A percentile compares a stretch with the other conserved stretches of the same genome.
phyloP scores from a whole-genome alignment of 768 basidiomycete genomes.

The Megacollybia marginata region DNA sequence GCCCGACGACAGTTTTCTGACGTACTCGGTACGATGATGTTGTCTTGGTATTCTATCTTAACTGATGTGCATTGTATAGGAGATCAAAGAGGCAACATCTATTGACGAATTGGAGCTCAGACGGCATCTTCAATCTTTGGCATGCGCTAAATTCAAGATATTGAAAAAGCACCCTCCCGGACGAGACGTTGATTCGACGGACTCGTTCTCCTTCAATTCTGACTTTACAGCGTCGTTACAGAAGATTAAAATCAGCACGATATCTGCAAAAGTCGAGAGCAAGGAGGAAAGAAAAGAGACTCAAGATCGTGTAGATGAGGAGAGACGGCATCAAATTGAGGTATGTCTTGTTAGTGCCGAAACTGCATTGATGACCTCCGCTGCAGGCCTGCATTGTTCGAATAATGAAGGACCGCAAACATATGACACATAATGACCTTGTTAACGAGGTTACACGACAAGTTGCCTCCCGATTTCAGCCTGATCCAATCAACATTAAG shows the following conservation, averaged over 20 bases:
- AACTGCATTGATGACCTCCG: slow-evolving; percentile 1
- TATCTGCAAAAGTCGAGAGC: slow-evolving; percentile 83
- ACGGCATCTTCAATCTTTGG: slow-evolving; percentile 92
- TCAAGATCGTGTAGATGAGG: slow-evolving; percentile 83
- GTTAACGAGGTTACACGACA: slow-evolving; percentile 89
- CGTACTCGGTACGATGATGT: slow-evolving; percentile 55
- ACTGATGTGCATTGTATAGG: slow-evolving; percentile 42
- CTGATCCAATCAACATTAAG: slow-evolving; percentile 84
- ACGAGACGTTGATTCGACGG: slow-evolving; percentile 67
- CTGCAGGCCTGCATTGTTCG: slow-evolving; percentile 93
- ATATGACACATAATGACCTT: slow-evolving; percentile 81
- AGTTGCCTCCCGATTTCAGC: slow-evolving; percentile 76
- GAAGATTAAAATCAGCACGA: slow-evolving; percentile 88
- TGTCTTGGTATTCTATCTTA: neutral
- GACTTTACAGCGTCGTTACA: slow-evolving; percentile 77
- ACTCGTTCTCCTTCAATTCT: slow-evolving; percentile 86
- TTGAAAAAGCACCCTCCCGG: slow-evolving; percentile 87
- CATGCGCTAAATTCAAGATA: slow-evolving; percentile 90
- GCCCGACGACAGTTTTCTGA: slow-evolving; percentile 58
- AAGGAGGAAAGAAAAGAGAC: slow-evolving; percentile 88
- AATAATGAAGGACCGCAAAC: slow-evolving; percentile 94
- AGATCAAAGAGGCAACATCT: slow-evolving; percentile 69
- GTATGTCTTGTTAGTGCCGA: slow-evolving; percentile 31
- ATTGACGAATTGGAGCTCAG: slow-evolving; percentile 76
- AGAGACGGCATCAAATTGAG: slow-evolving; percentile 83